These are phyloP conservation scores for Discostella pseudostelligera DNA, from an alignment of 108 stramenopile species.

Conservation along the genomic window DNA sequence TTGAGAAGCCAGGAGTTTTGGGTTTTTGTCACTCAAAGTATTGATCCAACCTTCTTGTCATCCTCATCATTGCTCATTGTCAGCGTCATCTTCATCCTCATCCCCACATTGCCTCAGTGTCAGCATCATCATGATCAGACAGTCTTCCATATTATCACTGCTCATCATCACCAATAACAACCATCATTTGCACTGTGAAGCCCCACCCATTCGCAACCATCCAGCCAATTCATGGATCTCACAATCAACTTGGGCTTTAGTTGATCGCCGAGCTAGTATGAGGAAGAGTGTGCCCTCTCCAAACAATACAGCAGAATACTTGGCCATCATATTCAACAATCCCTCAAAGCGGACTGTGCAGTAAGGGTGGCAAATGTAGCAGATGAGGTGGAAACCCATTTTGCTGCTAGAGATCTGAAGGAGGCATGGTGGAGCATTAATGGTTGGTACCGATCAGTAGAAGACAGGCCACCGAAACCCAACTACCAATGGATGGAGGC, in stretches of 20 bases:
- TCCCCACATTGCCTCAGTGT: no score
- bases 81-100: no score
- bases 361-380: neutral
- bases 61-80: no score
- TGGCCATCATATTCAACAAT: neutral
- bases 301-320: neutral
- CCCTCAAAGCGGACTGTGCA: constrained; percentile 4
- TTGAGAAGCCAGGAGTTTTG: no score
- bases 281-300: neutral
- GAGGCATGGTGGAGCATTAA: constrained; percentile 6
- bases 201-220: neutral
- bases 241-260: neutral
- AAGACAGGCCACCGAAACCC: constrained; percentile 8
- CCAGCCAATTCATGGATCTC: constrained; percentile 1
- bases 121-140: no score
- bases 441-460: constrained; percentile 10
- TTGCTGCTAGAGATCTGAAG: neutral
- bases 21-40: no score
- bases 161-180: no score
- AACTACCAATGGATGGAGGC: neutral
- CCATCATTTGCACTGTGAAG: neutral
- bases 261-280: neutral
- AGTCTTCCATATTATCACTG: no score
- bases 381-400: neutral
- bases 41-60: no score